These are phyloP conservation scores for Fusarium veterinarium DNA, from an alignment of 2,329 filamentous ascomycete genomes.

Conservation along the genomic window DNA sequence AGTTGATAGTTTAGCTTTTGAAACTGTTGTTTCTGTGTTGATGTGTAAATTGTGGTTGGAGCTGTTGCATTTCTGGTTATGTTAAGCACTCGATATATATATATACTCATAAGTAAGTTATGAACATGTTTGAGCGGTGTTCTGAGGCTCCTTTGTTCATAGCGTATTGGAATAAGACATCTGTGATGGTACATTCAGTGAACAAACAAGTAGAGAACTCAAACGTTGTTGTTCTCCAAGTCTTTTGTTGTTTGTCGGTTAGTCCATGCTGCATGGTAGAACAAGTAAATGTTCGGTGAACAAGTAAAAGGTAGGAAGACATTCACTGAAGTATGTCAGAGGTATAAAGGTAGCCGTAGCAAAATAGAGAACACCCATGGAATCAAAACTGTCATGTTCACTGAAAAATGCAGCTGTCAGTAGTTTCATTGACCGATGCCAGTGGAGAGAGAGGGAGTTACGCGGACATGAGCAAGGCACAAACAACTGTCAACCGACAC, in stretches of 20 bases:
- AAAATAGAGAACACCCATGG: background rate
- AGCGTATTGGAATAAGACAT: background rate
- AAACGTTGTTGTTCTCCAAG: background rate
- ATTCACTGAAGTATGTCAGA: background rate
- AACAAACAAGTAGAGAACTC: background rate
- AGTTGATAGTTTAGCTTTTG: background rate
- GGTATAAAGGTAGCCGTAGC: no score
- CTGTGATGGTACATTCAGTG: background rate
- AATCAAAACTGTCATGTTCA: background rate
- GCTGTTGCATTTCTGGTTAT: background rate
- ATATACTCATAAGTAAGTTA: background rate
- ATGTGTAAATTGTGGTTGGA: background rate
- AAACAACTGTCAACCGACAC: background rate
- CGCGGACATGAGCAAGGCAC: no score
- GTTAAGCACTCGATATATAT: background rate
- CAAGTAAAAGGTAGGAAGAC: background rate
- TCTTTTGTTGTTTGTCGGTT: background rate
- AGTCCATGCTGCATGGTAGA: background rate
- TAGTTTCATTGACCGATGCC: background rate
- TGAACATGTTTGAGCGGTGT: background rate
- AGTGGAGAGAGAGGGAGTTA: background rate
- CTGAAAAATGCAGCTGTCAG: background rate
- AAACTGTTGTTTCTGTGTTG: background rate
- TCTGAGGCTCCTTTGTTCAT: background rate
- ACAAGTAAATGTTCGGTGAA: background rate